Base-by-base conservation (phyloP, 1,284 basidiomycete species). In the Irpex sp. region DNA sequence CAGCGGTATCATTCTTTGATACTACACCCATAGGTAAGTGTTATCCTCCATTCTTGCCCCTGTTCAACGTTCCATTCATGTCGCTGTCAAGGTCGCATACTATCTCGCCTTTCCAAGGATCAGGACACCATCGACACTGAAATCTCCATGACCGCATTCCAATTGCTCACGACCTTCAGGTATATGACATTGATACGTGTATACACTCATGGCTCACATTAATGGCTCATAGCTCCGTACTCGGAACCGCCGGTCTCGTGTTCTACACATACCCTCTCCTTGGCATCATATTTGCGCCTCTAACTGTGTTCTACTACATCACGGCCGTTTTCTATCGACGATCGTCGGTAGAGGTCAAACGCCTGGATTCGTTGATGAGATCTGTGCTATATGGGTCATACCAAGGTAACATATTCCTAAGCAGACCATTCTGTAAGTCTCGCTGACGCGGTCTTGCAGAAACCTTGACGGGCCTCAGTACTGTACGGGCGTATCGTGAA, bases 1-100 rank as follows among this genome's bases (percentile, higher is more conserved):
- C 91, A 0, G 90, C 92, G 0, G 77, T 89, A 54, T 81, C 86
- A 3, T 94, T 92, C 76, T 94, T 94, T 70, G 93, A 95, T 68
- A 90, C 88, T 0, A 94, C 92, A 0, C 93, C 93, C 0, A 82
- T 90, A 62, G 93, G 93, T 75, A 74, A 75, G 65, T 65, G 19
- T 33, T 33, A 9, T 1, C n/a, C 21, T 33, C 4, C 5, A 33
- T 7, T 39, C 15, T 58, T 17, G 56, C 2, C 8, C 33, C 6
- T 50, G 9, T 33, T 11, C 7, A 21, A 26, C 13, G 19, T 36
- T 15, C 7, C 9, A n/a, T 59, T 15, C 47, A n/a, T 33, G 6
- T 33, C 26, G 39, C 49, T 19, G 47, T 5, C 33, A 64, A 87
- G 81, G 89, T 66, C 77, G 86, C 67, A 81, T 87, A 61, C 71